phyloP scores from a whole-genome alignment of 176 grass and related monocot genomes.

The Zea mays region DNA sequence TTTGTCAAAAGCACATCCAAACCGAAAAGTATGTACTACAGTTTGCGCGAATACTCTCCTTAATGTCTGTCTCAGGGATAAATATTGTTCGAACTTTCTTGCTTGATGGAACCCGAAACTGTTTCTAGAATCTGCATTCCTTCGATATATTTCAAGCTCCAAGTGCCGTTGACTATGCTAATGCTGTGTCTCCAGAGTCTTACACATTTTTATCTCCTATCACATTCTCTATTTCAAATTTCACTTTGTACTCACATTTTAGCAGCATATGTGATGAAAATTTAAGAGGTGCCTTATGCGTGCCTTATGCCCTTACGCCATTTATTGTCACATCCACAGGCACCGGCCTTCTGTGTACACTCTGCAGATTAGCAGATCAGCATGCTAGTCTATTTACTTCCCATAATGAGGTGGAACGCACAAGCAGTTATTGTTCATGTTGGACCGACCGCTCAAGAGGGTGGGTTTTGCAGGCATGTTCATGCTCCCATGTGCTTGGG shows the following conservation, averaged over 20 bases:
- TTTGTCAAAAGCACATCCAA: not conserved
- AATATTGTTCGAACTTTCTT: not conserved
- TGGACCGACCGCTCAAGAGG: constrained; percentile 33
- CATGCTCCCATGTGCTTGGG: constrained; percentile 17
- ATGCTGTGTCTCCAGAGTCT: too few relatives aligned
- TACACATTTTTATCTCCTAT: too few relatives aligned
- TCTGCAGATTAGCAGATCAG: not conserved
- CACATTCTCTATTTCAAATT: too few relatives aligned
- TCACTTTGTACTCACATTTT: not conserved
- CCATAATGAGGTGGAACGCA: constrained; percentile 6
- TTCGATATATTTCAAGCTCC: constrained; percentile 7
- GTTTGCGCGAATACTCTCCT: not conserved
- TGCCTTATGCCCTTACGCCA: not conserved
- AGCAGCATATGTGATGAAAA: not conserved
- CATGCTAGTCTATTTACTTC: constrained; percentile 47
- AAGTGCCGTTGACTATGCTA: not conserved
- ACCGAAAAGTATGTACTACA: not conserved
- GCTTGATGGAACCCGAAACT: not conserved
- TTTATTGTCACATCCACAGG: constrained; percentile 38
- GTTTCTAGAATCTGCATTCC: not conserved
- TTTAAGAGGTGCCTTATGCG: not conserved
- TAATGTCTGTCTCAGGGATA: not conserved
- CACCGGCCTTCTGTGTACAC: not conserved
- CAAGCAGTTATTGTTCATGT: constrained; percentile 32
- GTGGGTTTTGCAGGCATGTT: not conserved